Conservation (phyloP, 140 eudicot species). For the Bidens hawaiensis region DNA sequence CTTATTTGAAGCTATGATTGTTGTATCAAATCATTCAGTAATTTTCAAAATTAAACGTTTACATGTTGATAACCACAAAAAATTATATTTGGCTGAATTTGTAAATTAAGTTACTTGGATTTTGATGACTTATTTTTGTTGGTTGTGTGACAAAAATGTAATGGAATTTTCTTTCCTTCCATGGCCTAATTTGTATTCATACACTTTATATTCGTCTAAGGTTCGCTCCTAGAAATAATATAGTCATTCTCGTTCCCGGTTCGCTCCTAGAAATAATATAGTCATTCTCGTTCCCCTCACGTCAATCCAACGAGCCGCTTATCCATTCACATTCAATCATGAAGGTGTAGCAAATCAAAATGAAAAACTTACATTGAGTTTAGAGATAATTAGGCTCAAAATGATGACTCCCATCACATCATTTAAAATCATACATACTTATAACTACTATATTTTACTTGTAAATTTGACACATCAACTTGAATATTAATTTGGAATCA, state of each 20-base stretch:
- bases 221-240: not conserved
- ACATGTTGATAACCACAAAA: not conserved
- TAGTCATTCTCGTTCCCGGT: not conserved
- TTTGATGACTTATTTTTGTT: not conserved
- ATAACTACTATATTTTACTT: too few relatives aligned
- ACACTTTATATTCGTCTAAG: not conserved
- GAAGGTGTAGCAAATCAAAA: not conserved
- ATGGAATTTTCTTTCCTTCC: not conserved
- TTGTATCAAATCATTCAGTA: not conserved
- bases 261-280: not conserved
- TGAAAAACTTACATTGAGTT: not conserved
- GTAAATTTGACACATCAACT: not conserved
- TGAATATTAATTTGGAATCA: not conserved
- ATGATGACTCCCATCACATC: not conserved
- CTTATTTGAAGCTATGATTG: not conserved
- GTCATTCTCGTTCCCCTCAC: not conserved
- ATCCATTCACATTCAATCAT: not conserved
- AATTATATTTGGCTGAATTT: too few relatives aligned
- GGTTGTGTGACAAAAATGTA: not conserved
- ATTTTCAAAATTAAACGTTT: not conserved
- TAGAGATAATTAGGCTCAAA: not conserved
- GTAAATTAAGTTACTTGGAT: not conserved
- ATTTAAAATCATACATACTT: too few relatives aligned
- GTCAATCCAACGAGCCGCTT: not conserved
- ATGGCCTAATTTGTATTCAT: not conserved